Base-by-base conservation (phyloP, 140 eudicot species). In the Erigeron philadelphicus region DNA sequence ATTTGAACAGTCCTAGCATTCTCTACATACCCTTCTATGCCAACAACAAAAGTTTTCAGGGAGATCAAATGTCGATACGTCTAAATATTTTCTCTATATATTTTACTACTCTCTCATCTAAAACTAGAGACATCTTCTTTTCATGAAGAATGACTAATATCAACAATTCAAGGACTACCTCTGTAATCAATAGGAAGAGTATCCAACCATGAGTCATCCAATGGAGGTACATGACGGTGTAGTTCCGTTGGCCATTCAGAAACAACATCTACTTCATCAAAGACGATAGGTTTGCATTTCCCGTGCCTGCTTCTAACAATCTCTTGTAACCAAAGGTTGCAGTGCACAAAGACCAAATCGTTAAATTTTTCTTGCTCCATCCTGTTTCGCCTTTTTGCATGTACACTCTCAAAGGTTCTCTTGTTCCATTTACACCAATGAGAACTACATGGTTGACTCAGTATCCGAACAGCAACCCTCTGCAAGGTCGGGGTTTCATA, bases 241-340 rank as follows among this genome's bases (percentile, higher is more conserved):
- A 71, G 60, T 71, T 78, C 78, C 18, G 76, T 65, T 19, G 83
- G 83, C 81, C 83, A 78, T 47, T 71, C 70, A 17, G 70, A 70
- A 78, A 16, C 48, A 43, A 82, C 69, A 67, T 82, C 78, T 48
- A 74, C 47, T 65, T 82, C 76, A 66, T 82, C 76, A 75, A 74
- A 78, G 50, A 57, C 61, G 25, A 78, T 42, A 11, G 81, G 76
- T 71, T 74, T 74, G 10, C 50, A 45, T 38, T 48, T 62, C 40
- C 70, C 68, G n/a, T 60, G 57, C 68, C 73, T 78, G 43, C 72
- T 82, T 54, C 75, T 78, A 66, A 18, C 46, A 64, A 71, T 70
- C 66, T 75, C 76, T 49, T 73, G 81, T 76, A 82, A 79, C 77
- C 81, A 70, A 65, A 81, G 80, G 72, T 81, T 81, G 86, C 80